phyloP scores from a whole-genome alignment of 768 basidiomycete species.

The Leccinellum albellum region DNA sequence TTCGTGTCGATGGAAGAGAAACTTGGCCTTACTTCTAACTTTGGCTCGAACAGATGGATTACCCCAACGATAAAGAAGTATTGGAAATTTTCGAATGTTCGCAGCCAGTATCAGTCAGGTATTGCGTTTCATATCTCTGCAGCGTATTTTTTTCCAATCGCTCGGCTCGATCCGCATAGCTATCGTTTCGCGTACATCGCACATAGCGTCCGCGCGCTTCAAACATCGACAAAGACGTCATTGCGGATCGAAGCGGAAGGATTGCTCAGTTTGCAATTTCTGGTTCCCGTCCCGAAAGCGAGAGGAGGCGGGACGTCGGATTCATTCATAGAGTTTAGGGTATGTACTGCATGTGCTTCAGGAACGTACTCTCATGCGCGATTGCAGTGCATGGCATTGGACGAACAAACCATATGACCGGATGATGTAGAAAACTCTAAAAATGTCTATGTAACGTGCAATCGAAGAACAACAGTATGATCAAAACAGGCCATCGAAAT shows the following conservation, averaged over 20 bases:
- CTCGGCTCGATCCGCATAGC: slow-evolving; percentile 37
- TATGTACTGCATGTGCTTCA: slow-evolving; percentile 35
- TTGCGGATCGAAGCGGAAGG: slow-evolving; percentile 82
- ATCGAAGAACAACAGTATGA: background rate
- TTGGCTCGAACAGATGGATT: slow-evolving; percentile 73
- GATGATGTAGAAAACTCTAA: slow-evolving; percentile 14
- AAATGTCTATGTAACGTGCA: slow-evolving; percentile 7
- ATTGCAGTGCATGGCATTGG: slow-evolving; percentile 29
- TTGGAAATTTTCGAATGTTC: slow-evolving; percentile 87
- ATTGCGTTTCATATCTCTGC: slow-evolving; percentile 9
- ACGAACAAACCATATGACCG: slow-evolving; percentile 26
- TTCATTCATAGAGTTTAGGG: slow-evolving; percentile 87
- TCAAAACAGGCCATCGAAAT: slow-evolving; percentile 42
- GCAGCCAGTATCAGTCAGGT: slow-evolving; percentile 69
- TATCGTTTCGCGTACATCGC: slow-evolving; percentile 81
- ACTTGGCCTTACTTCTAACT: background rate
- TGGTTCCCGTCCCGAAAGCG: slow-evolving; percentile 60
- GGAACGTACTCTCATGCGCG: slow-evolving; percentile 8
- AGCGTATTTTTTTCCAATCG: background rate
- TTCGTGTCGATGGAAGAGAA: background rate
- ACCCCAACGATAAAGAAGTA: slow-evolving; percentile 88
- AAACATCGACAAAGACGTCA: slow-evolving; percentile 83
- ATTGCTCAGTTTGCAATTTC: slow-evolving; percentile 81
- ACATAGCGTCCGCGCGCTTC: slow-evolving; percentile 68
- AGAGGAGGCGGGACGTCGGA: slow-evolving; percentile 41